A percentile compares a stretch with the other conserved stretches of the same genome.
Conservation (phyloP, 2,329 filamentous ascomycete species). For the Apiospora phragmitis region DNA sequence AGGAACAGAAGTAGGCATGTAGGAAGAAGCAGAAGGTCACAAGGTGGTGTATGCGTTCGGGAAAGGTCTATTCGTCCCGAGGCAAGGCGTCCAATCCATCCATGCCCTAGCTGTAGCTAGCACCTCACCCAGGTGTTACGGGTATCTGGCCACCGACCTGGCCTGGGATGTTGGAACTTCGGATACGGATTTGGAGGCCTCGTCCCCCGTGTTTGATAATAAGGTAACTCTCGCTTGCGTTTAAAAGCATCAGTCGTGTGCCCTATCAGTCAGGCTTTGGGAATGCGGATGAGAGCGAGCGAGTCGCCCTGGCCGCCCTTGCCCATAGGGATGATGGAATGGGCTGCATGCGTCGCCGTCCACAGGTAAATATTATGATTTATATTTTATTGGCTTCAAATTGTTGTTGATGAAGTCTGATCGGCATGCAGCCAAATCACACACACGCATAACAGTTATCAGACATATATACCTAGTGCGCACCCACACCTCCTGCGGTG, state of each 20-base stretch:
- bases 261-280: not conserved
- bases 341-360: not conserved
- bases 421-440: not conserved
- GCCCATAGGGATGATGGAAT: not conserved
- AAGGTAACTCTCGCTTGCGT: conserved; percentile 3
- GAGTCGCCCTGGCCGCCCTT: not conserved
- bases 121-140: not conserved
- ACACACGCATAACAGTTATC: not conserved
- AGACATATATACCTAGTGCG: not conserved
- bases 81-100: not conserved
- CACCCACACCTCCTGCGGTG: not conserved
- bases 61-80: not conserved
- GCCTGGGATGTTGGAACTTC: not conserved
- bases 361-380: not conserved
- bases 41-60: not conserved
- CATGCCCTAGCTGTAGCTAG: not conserved
- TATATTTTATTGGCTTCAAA: not conserved
- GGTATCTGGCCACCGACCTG: not conserved
- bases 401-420: not conserved
- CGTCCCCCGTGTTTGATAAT: conserved; percentile 5
- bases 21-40: not conserved
- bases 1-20: not conserved
- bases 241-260: not conserved
- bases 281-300: conserved; percentile 1
- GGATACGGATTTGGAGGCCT: not conserved